These are phyloP conservation scores for Colletotrichum kahawae DNA, from an alignment of 2,329 filamentous ascomycete species.

Conservation along the genomic window DNA sequence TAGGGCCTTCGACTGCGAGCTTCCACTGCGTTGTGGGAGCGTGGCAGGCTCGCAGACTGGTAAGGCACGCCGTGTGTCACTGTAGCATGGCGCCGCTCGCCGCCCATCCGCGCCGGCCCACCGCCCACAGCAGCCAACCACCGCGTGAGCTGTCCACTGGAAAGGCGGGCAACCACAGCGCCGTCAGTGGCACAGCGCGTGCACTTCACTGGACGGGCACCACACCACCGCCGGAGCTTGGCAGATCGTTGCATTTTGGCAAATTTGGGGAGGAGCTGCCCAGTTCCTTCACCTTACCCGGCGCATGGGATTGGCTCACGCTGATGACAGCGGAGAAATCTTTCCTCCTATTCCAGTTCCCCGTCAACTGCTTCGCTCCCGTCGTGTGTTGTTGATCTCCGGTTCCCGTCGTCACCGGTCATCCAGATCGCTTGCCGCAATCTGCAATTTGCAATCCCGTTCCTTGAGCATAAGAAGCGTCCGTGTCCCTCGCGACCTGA, in stretches of 20 bases:
- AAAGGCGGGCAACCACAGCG: neutral
- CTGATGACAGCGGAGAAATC: neutral
- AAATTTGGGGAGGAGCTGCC: neutral
- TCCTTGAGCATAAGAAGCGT: neutral
- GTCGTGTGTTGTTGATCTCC: neutral
- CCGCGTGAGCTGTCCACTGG: neutral
- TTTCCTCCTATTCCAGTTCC: neutral
- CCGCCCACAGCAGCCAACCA: neutral
- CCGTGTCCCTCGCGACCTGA: neutral
- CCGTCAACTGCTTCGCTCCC: neutral
- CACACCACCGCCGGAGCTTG: neutral
- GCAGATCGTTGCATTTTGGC: conserved; percentile 3
- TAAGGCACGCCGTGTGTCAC: neutral
- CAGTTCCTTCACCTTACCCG: neutral
- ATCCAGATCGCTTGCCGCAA: neutral
- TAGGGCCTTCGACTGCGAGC: neutral
- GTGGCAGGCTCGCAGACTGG: neutral
- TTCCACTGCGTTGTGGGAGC: neutral
- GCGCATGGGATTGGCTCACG: neutral
- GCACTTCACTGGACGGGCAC: neutral
- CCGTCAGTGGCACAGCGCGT: neutral
- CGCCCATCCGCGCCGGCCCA: neutral
- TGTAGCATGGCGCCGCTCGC: neutral
- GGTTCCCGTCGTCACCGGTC: neutral
- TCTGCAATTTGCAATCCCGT: neutral